phyloP scores from a whole-genome alignment of 192 early-diverging fungal genomes.

The Umbelopsis sp. region DNA sequence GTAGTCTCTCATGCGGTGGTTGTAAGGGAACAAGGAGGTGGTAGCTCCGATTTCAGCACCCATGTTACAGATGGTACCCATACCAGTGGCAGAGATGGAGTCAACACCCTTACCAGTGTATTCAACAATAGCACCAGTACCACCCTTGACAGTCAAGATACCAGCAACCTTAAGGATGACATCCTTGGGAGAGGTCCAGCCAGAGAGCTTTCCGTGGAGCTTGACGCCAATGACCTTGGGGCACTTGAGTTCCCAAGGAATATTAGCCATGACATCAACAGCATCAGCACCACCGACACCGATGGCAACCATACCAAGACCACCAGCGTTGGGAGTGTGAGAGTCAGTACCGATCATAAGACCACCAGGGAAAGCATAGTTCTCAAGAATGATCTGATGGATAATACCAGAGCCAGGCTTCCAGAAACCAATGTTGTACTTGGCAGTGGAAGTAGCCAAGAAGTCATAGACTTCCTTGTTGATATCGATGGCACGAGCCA shows the following conservation, averaged over 20 bases:
- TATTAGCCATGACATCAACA: constrained; percentile 98
- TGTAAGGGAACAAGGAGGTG: constrained; percentile 96
- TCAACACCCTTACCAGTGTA: constrained; percentile 97
- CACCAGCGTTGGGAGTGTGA: constrained; percentile 98
- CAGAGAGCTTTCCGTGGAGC: constrained; percentile 81
- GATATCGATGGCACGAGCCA: constrained; percentile 79
- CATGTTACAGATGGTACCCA: constrained; percentile 99
- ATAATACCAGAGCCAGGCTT: constrained; percentile 91
- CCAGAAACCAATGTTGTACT: constrained; percentile 98
- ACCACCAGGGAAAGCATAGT: constrained; percentile 95
- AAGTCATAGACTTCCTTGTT: constrained; percentile 97
- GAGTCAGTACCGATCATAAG: constrained; percentile 98
- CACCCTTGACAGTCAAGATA: constrained; percentile 95
- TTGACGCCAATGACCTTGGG: constrained; percentile 94
- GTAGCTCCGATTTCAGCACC: constrained; percentile 98
- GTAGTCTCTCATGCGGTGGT: constrained; percentile 89
- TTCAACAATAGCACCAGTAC: constrained; percentile 96
- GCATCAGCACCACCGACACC: constrained; percentile 99
- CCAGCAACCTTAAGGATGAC: constrained; percentile 95
- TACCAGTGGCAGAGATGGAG: constrained; percentile 93
- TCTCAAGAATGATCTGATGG: constrained; percentile 97
- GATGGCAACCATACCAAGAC: constrained; percentile 94
- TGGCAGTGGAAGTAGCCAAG: constrained; percentile 78
- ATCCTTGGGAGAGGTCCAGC: constrained; percentile 97
- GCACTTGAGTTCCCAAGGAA: constrained; percentile 99